phyloP scores from a whole-genome alignment of 2,329 filamentous ascomycete genomes.

The Colletotrichum sp. region DNA sequence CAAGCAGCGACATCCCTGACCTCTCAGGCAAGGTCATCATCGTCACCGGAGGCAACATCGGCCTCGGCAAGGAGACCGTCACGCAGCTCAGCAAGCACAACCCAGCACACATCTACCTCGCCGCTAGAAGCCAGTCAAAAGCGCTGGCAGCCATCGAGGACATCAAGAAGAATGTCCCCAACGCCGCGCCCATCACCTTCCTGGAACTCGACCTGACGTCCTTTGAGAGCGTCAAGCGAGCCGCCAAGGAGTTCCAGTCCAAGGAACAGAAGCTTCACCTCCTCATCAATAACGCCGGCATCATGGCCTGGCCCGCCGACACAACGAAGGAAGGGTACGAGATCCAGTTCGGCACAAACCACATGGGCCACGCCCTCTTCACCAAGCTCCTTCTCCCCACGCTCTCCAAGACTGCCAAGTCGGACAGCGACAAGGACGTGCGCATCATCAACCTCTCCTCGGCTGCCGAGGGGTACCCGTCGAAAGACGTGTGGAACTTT shows the following conservation, averaged over 20 bases:
- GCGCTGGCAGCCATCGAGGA: slow-evolving; percentile 40
- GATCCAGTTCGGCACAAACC: slow-evolving; percentile 53
- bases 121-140: slow-evolving; percentile 25
- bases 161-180: slow-evolving; percentile 31
- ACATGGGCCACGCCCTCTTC: slow-evolving; percentile 53
- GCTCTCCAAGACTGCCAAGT: slow-evolving; percentile 30
- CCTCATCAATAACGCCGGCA: slow-evolving; percentile 52
- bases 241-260: slow-evolving; percentile 40
- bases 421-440: slow-evolving; percentile 7
- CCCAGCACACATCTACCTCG: slow-evolving; percentile 20
- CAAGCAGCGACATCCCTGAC: slow-evolving; percentile 15
- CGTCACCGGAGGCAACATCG: slow-evolving; percentile 29
- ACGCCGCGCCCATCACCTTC: slow-evolving; percentile 27
- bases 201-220: slow-evolving; percentile 51
- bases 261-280: slow-evolving; percentile 44
- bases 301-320: slow-evolving; percentile 40
- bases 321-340: slow-evolving; percentile 53
- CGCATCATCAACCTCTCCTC: slow-evolving; percentile 23
- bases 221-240: slow-evolving; percentile 45
- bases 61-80: slow-evolving; percentile 27
- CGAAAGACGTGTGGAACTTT: slow-evolving; percentile 7
- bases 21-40: slow-evolving; percentile 33
- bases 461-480: slow-evolving; percentile 4
- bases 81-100: slow-evolving; percentile 18
- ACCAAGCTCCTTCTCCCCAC: slow-evolving; percentile 39